A percentile compares a stretch with the other conserved stretches of the same genome.
Evolutionary conservation across 2,329 filamentous ascomycete species (phyloP).

Genomic region (Teratosphaeria nubilosa): DNA sequence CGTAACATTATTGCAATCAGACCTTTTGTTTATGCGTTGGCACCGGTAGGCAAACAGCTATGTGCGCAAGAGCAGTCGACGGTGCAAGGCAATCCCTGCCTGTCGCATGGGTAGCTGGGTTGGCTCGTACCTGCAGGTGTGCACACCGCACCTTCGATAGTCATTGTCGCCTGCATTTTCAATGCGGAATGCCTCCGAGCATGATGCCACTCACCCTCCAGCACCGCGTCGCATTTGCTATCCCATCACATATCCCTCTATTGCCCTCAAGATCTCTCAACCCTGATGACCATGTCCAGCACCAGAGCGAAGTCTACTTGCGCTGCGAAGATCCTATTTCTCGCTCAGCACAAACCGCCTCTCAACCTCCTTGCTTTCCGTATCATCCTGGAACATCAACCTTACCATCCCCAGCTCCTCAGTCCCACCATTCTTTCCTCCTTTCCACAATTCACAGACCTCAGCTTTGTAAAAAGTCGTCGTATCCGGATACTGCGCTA

Average conservation of each 20-base stretch:
- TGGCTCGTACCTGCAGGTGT: background rate
- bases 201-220: background rate
- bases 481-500: constrained; percentile 42
- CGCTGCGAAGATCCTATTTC: constrained; percentile 12
- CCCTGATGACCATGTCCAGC: background rate
- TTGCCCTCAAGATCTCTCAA: no score
- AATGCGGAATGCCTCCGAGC: background rate
- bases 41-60: background rate
- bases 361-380: constrained; percentile 40
- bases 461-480: constrained; percentile 46
- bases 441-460: constrained; percentile 34
- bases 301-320: background rate
- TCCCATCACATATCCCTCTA: background rate
- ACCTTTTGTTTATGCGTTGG: no score
- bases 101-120: background rate
- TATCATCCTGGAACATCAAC: constrained; percentile 40
- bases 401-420: constrained; percentile 28
- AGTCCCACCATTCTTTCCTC: constrained; percentile 23
- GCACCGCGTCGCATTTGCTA: background rate
- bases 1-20: background rate
- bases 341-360: constrained; percentile 38
- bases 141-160: background rate
- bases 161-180: background rate
- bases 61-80: background rate
- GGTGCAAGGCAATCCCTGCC: background rate